Percentiles rank a stretch among this genome's conserved stretches.
These are phyloP conservation scores for Pythium dissotocum DNA, from an alignment of 352 stramenopile species.

Conservation along the genomic window DNA sequence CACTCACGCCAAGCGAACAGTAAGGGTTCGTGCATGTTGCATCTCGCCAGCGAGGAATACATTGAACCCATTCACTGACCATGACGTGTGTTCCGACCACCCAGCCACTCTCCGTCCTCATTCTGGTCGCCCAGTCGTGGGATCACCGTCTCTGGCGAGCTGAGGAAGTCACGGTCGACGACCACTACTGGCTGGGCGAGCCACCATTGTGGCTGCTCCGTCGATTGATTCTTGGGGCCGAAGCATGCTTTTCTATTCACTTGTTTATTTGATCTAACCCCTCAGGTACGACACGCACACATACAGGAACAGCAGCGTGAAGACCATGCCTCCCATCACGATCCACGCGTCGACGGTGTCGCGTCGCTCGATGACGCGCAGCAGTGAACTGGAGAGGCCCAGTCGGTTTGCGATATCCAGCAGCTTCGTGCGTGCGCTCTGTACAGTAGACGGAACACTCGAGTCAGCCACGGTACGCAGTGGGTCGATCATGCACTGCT, in stretches of 20 bases:
- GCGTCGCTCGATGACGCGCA: constrained; percentile 80
- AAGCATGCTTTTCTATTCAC: neutral
- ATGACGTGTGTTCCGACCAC: constrained; percentile 1
- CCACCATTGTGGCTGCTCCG: neutral
- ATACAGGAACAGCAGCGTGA: constrained; percentile 84
- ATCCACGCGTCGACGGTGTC: constrained; percentile 88
- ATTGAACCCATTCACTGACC: constrained; percentile 9
- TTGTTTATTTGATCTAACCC: constrained; percentile 12
- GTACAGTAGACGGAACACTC: neutral
- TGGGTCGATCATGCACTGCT: constrained; percentile 3
- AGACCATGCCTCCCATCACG: constrained; percentile 76
- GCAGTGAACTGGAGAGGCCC: constrained; percentile 76
- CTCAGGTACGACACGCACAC: constrained; percentile 68
- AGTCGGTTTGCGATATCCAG: constrained; percentile 85
- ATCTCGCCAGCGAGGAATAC: constrained; percentile 8
- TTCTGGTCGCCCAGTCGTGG: neutral
- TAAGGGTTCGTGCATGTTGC: constrained; percentile 2
- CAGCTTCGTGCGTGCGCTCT: constrained; percentile 77
- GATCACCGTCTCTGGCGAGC: neutral
- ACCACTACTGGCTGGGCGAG: neutral
- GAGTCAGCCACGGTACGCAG: neutral
- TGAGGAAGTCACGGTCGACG: neutral
- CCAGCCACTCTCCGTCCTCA: neutral
- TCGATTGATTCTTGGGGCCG: no score
- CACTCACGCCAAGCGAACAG: constrained; percentile 3